phyloP scores from a whole-genome alignment of 2,329 filamentous ascomycete genomes.

The Botrytis squamosa region DNA sequence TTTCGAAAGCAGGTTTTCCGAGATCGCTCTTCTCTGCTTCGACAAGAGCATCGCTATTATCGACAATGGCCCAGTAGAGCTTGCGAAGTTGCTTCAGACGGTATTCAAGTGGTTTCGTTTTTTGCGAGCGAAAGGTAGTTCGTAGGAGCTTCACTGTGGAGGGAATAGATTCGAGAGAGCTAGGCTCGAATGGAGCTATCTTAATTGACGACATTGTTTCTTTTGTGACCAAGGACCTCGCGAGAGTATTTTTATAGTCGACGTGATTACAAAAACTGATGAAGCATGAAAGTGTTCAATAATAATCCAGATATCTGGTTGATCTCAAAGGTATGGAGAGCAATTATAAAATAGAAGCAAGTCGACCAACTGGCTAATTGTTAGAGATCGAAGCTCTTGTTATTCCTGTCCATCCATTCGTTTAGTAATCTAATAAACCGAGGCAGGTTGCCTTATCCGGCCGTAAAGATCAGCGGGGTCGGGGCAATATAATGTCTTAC shows the following conservation, averaged over 20 bases:
- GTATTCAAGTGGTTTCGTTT: constrained; percentile 80
- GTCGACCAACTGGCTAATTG: not conserved
- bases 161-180: constrained; percentile 65
- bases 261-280: not conserved
- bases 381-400: not conserved
- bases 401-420: not conserved
- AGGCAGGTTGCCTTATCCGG: constrained; percentile 7
- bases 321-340: not conserved
- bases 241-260: too few species aligned
- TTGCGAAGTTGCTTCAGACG: constrained; percentile 83
- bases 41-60: constrained; percentile 69
- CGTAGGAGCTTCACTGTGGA: constrained; percentile 59
- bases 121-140: constrained; percentile 71
- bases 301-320: not conserved
- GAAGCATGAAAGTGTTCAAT: not conserved
- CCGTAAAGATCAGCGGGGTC: not conserved
- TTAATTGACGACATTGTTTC: constrained; percentile 26
- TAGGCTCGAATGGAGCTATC: constrained; percentile 52
- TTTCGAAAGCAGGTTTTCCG: constrained; percentile 74
- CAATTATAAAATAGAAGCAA: not conserved
- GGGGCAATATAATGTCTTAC: not conserved
- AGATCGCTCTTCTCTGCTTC: constrained; percentile 78
- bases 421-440: not conserved
- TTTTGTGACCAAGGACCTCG: not conserved
- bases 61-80: constrained; percentile 89